Evolutionary conservation across 2,329 filamentous ascomycete genomes (phyloP).

Genomic region (Hypoxylon sp.): DNA sequence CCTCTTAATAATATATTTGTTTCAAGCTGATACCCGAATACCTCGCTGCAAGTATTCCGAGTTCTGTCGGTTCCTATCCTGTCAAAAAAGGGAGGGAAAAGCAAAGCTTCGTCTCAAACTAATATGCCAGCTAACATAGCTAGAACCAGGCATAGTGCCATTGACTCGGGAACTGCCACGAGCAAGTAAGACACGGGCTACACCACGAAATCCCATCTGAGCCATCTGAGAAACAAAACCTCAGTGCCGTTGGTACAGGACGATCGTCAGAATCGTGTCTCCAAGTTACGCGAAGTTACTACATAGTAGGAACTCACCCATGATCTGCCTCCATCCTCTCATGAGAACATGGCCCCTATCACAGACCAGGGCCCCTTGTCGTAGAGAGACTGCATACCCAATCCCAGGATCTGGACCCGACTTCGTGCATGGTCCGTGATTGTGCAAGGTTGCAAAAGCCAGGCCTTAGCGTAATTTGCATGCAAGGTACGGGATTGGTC

Average conservation of each 20-base stretch:
- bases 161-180: constrained; percentile 30
- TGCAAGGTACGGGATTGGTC: constrained; percentile 34
- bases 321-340: constrained; percentile 7
- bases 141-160: constrained; percentile 29
- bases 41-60: constrained; percentile 5
- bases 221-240: neutral
- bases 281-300: constrained; percentile 33
- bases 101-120: constrained; percentile 28
- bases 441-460: constrained; percentile 28
- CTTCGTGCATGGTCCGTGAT: constrained; percentile 36
- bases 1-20: constrained; percentile 30
- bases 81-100: constrained; percentile 26
- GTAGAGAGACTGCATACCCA: constrained; percentile 37
- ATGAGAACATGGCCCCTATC: constrained; percentile 31
- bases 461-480: constrained; percentile 33
- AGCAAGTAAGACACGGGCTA: constrained; percentile 32
- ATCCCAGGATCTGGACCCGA: constrained; percentile 40
- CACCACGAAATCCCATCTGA: neutral
- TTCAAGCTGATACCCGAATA: constrained; percentile 28
- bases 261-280: constrained; percentile 26
- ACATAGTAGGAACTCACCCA: neutral
- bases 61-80: constrained; percentile 15
- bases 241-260: constrained; percentile 14
- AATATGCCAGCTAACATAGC: constrained; percentile 6
- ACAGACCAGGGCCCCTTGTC: constrained; percentile 30